These are phyloP conservation scores for Aspergillus leporis DNA, from an alignment of 495 filamentous ascomycete genomes.

Conservation along the genomic window DNA sequence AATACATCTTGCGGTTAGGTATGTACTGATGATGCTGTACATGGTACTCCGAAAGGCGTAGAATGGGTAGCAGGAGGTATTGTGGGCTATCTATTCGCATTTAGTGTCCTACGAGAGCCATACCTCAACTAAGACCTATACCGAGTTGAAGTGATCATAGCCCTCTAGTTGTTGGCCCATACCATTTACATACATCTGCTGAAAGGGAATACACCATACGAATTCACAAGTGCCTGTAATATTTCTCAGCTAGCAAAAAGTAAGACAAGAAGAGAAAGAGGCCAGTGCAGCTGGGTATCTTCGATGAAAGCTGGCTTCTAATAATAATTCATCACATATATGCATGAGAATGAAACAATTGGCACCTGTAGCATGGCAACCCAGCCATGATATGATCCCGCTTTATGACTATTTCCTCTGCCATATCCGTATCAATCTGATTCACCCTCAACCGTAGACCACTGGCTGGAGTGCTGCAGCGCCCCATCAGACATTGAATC, in stretches of 20 bases:
- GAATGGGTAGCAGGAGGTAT: too few species aligned
- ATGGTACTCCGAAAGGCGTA: too few species aligned
- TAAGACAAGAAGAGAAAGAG: not conserved
- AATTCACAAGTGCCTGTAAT: too few species aligned
- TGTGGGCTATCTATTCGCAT: too few species aligned
- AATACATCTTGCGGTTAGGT: not conserved
- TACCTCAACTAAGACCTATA: too few species aligned
- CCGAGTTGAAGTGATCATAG: not conserved
- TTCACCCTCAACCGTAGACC: conserved; percentile 38
- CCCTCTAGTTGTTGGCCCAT: too few species aligned
- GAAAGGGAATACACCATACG: too few species aligned
- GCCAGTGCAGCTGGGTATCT: conserved; percentile 1
- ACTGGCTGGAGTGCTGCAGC: conserved; percentile 38
- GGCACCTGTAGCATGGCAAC: not conserved
- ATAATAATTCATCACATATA: conserved; percentile 11
- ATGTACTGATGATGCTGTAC: conserved; percentile 1
- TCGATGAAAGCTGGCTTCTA: not conserved
- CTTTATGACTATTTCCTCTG: conserved; percentile 10
- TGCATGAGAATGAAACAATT: not conserved
- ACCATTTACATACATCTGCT: too few species aligned
- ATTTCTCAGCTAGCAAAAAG: not conserved
- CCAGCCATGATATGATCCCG: not conserved
- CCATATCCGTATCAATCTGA: conserved; percentile 15
- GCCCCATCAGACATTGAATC: conserved; percentile 37
- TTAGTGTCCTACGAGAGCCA: too few species aligned